Base-by-base conservation (phyloP, 345 rosid species). In the Psidium friedrichsthalianum region DNA sequence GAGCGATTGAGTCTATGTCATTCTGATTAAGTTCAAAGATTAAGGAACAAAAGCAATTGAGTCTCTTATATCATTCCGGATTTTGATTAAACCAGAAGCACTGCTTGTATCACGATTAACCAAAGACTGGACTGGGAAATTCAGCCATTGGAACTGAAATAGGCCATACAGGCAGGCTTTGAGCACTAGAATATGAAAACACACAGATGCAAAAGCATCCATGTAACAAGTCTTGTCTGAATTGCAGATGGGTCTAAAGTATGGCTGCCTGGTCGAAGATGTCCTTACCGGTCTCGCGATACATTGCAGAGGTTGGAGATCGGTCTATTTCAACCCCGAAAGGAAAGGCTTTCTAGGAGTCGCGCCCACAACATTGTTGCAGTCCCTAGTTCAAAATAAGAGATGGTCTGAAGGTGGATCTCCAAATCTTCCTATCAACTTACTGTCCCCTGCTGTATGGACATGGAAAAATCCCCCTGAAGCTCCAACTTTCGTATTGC, bases 281-380 rank as follows among this genome's bases (percentile, higher is more conserved):
- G 76, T 91, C 81, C 52, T 92, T 15, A 90, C 92, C 1, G 92
- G 93, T 83, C 84, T 89, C 42, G 57, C 87, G 3, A 90, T 90
- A 85, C 89, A 87, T 56, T 90, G 87, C 83, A 89, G 84, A 83
- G 92, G 94, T 25, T 92, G 94, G 93, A 90, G 84, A 83, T 91
- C 93, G 2, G 82, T 83, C 22, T 83, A 84, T 82, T 86, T 36
- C 14, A 86, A 86, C 83, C 91, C 93, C 20, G 74, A 88, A 84
- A 88, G 90, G 85, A 84, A 88, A 32, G 89, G 87, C 36, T 92
- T 91, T 86, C n/a, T 85, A 51, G 94, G 92, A 53, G 42, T 90
- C 47, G 90, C 91, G 40, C 91, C 93, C 13, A 88, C 85, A 12
- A 56, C 92, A 9, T 85, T 89, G 57, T 47, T 57, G 29, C 88